Evolutionary conservation across 176 grass and related monocot species (phyloP).

Genomic region (Lolium multiflorum): DNA sequence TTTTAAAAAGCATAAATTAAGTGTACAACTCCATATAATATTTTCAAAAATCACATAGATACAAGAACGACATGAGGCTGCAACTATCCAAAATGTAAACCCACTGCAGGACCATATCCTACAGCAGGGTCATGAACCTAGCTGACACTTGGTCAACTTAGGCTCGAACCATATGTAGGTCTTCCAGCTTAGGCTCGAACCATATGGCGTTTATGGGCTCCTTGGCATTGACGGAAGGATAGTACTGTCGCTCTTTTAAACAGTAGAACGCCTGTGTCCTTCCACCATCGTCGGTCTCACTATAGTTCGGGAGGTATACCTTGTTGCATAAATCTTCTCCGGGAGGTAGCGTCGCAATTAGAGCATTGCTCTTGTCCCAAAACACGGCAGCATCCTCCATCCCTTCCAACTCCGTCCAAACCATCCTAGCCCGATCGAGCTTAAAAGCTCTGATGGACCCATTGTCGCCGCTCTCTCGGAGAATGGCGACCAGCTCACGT

Average conservation of each 20-base stretch:
- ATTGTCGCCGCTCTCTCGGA: not conserved
- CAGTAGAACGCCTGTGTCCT: not conserved
- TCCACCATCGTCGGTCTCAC: fast-evolving
- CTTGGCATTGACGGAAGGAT: not conserved
- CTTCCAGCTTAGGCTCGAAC: not conserved
- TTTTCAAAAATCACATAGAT: no score
- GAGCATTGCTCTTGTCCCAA: not conserved
- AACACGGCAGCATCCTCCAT: not conserved
- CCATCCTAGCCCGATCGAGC: not conserved
- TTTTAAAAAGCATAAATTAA: no score
- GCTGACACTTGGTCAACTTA: not conserved
- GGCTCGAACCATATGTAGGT: not conserved
- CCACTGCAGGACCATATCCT: no score
- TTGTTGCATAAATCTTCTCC: not conserved
- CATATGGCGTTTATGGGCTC: not conserved
- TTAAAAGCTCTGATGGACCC: not conserved
- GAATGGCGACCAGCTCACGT: slow-evolving; percentile 13
- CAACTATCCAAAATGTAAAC: no score
- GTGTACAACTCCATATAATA: no score
- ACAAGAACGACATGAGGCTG: no score
- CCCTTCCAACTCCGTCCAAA: not conserved
- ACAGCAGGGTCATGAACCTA: no score
- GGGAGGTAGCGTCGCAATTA: not conserved
- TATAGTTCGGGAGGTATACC: not conserved
- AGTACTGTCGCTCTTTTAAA: not conserved